Base-by-base conservation (phyloP, 2,329 filamentous ascomycete genomes). In the Fusarium chlamydosporum region DNA sequence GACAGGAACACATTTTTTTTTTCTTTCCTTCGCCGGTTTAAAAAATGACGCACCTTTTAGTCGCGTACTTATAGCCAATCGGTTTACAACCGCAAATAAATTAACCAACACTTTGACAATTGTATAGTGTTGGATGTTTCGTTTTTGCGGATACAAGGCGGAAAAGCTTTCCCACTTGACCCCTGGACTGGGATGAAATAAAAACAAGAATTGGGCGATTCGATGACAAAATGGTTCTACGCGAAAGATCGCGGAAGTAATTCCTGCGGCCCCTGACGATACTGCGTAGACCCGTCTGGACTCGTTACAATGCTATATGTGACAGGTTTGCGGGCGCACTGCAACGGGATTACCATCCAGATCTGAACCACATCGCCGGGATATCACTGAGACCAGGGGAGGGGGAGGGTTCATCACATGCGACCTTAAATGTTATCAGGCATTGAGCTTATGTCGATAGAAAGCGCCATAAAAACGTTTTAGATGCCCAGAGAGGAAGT, bases 351-450 rank as follows among this genome's bases (percentile, higher is more conserved):
- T 31, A 41, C 31, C 38, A 57, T 35, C 60, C 53, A 47, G 60
- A 65, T 65, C 61, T 53, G 40, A 65, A 53, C 61, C 60, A 43
- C 31, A 53, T 52, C 29, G 31, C 61, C 40, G 61, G 61, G 35
- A 65, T 18, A 29, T 59, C 16, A 23, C 40, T 31, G 8, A 9
- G 2, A 8, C 1, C 38, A 29, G 26, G 42, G 59, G n/a, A n/a
- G n/a, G n/a, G n/a, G n/a, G n/a, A n/a, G n/a, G 43, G 12, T 41
- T 13, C 2, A 60, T 34, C 41, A 58, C 41, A 58, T 59, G 56
- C 15, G 1, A n/a, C 31, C 35, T 34, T 26, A 48, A 12, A 26
- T 48, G 8, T 20, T 40, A 40, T 20, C 27, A 5, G 12, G 26
- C 26, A 31, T 31, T 18, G 29, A 27, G 15, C 23, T 15, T 51